These are phyloP conservation scores for Trichoderma polysporum DNA, from an alignment of 2,329 filamentous ascomycete genomes.

Conservation along the genomic window DNA sequence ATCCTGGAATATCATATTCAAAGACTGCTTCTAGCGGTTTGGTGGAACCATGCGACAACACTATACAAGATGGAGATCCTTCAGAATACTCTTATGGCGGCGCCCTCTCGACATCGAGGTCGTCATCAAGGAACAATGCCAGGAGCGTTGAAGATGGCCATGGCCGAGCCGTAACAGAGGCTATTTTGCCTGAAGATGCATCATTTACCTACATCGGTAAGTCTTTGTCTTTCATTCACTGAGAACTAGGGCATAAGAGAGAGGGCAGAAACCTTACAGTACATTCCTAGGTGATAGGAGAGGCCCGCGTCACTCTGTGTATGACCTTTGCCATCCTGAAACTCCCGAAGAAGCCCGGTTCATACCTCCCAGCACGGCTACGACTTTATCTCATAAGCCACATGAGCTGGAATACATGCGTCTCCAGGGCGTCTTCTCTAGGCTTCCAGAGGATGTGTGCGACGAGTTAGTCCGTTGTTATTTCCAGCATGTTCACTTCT, in stretches of 20 bases:
- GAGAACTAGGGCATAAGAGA: background rate
- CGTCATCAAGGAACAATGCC: background rate
- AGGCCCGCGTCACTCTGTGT: slow-evolving; percentile 7
- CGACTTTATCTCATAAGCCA: background rate
- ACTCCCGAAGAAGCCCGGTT: background rate
- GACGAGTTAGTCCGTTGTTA: slow-evolving; percentile 1
- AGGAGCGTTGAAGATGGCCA: background rate
- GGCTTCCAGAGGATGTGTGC: background rate
- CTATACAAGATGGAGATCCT: background rate
- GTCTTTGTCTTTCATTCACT: background rate
- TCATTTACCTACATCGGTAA: slow-evolving; percentile 6
- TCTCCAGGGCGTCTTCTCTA: slow-evolving; percentile 7
- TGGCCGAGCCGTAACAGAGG: background rate
- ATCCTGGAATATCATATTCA: background rate
- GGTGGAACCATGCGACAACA: background rate
- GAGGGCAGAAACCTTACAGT: background rate
- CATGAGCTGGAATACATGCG: slow-evolving; percentile 11
- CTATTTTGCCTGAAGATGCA: background rate
- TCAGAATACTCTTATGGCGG: background rate
- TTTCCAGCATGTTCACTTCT: slow-evolving; percentile 5
- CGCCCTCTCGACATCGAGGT: background rate
- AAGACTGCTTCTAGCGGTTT: background rate
- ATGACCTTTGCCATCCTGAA: slow-evolving; percentile 11
- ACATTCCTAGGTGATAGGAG: background rate
- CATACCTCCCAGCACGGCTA: background rate